A percentile compares a stretch with the other conserved stretches of the same genome.
Evolutionary conservation across 2,329 filamentous ascomycete species (phyloP).

Genomic region (Nemania abortiva): DNA sequence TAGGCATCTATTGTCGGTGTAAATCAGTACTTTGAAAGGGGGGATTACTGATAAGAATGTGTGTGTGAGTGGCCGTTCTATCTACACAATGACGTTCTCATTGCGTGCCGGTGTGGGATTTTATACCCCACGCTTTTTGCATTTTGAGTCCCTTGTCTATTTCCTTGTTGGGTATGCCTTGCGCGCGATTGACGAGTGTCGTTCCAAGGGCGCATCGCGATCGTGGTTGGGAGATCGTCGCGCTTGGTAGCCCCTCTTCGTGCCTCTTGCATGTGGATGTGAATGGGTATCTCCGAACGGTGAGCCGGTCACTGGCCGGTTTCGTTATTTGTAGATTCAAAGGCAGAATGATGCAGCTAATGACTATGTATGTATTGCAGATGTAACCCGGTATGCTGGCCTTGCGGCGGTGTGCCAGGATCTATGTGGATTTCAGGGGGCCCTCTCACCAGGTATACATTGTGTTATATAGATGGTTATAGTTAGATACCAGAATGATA

Average conservation of each 20-base stretch:
- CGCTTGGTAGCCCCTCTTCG: not conserved
- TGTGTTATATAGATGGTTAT: too few relatives aligned
- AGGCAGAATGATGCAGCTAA: not conserved
- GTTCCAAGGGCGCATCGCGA: conserved; percentile 26
- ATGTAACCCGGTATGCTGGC: too few relatives aligned
- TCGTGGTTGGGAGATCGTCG: not conserved
- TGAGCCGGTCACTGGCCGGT: too few relatives aligned
- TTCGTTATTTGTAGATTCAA: too few relatives aligned
- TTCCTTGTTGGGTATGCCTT: not conserved
- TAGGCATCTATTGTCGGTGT: not conserved
- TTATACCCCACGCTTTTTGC: too few relatives aligned
- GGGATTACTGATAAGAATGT: not conserved
- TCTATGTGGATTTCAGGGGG: too few relatives aligned
- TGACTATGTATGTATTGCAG: too few relatives aligned
- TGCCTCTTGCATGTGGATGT: not conserved
- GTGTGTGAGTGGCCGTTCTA: not conserved
- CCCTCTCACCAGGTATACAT: too few relatives aligned
- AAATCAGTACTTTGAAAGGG: not conserved
- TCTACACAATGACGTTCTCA: not conserved
- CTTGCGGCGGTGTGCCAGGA: too few relatives aligned
- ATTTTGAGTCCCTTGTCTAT: too few relatives aligned
- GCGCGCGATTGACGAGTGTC: conserved; percentile 16
- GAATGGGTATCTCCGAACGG: not conserved
- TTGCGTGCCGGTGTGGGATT: not conserved
- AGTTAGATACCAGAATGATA: too few relatives aligned